phyloP scores from a whole-genome alignment of 2,329 filamentous ascomycete genomes.

The Calonectria honghensis region DNA sequence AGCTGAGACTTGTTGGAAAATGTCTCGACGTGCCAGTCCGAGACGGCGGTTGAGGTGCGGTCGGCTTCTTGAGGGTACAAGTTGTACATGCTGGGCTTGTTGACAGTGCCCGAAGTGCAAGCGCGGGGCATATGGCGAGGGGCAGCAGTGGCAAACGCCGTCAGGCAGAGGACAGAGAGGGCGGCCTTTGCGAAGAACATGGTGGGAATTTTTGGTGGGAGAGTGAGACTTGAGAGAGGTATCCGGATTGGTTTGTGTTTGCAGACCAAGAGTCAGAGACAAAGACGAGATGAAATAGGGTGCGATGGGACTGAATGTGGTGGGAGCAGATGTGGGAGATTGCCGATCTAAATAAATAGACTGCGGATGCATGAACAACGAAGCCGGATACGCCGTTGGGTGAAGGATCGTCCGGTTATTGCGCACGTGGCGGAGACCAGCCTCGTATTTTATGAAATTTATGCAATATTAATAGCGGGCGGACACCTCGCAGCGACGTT shows the following conservation, averaged over 20 bases:
- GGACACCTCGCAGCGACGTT: neutral
- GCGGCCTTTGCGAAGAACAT: constrained; percentile 28
- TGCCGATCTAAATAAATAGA: constrained; percentile 24
- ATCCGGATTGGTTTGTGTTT: neutral
- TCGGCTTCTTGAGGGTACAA: constrained; percentile 22
- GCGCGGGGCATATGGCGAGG: constrained; percentile 28
- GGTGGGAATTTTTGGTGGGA: neutral
- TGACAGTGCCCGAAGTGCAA: constrained; percentile 17
- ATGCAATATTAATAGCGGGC: constrained; percentile 17
- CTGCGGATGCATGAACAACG: constrained; percentile 1
- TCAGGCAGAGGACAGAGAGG: constrained; percentile 24
- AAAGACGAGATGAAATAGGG: neutral
- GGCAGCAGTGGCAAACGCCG: constrained; percentile 19
- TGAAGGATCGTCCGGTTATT: constrained; percentile 12
- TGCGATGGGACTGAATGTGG: neutral
- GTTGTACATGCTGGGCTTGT: constrained; percentile 31
- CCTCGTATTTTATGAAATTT: constrained; percentile 28
- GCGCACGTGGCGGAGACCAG: constrained; percentile 23
- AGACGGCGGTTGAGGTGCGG: neutral
- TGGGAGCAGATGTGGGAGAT: constrained; percentile 3
- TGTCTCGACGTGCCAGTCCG: constrained; percentile 30
- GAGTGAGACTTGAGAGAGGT: neutral
- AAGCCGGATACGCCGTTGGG: constrained; percentile 19
- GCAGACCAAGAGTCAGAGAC: neutral
- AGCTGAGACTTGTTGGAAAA: constrained; percentile 34